Percentiles rank a stretch among this genome's conserved stretches.
phyloP scores from a whole-genome alignment of 164 flowering plant genomes.

The Vitis riparia region DNA sequence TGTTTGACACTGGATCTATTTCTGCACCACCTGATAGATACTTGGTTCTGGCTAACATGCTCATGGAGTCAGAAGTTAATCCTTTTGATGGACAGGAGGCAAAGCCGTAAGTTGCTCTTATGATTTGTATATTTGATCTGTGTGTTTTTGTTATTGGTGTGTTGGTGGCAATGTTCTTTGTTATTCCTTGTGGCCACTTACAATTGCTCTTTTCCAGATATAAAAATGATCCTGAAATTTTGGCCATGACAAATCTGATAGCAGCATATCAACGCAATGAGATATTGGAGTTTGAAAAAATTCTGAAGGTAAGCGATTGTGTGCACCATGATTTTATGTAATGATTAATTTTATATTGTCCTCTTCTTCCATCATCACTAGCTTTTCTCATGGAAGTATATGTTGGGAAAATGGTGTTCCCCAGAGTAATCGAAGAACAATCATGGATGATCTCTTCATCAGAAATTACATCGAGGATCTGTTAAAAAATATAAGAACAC shows the following conservation, averaged over 20 bases:
- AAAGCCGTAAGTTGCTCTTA: constrained; percentile 71
- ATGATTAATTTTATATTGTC: neutral
- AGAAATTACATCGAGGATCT: constrained; percentile 95
- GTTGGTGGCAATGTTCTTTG: neutral
- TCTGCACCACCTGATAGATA: constrained; percentile 40
- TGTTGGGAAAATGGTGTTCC: constrained; percentile 8
- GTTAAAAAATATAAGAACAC: constrained; percentile 91
- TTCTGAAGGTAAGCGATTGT: constrained; percentile 57
- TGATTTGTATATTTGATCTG: neutral
- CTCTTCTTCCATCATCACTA: neutral
- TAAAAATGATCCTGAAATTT: constrained; percentile 95
- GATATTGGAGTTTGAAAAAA: constrained; percentile 95
- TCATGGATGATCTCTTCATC: constrained; percentile 97
- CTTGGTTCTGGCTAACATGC: constrained; percentile 92
- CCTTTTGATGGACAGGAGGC: constrained; percentile 99
- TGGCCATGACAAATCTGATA: constrained; percentile 98
- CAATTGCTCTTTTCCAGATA: constrained; percentile 49
- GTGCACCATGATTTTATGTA: neutral
- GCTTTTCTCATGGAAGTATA: neutral
- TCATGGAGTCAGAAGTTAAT: constrained; percentile 98
- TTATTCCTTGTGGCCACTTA: neutral
- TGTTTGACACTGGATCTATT: neutral
- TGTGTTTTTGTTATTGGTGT: neutral
- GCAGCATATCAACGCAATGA: constrained; percentile 98
- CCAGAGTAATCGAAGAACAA: constrained; percentile 95